Percentiles rank a stretch among this genome's conserved stretches.
Evolutionary conservation across 768 basidiomycete species (phyloP).

Genomic region (Amanita subjunquillea): DNA sequence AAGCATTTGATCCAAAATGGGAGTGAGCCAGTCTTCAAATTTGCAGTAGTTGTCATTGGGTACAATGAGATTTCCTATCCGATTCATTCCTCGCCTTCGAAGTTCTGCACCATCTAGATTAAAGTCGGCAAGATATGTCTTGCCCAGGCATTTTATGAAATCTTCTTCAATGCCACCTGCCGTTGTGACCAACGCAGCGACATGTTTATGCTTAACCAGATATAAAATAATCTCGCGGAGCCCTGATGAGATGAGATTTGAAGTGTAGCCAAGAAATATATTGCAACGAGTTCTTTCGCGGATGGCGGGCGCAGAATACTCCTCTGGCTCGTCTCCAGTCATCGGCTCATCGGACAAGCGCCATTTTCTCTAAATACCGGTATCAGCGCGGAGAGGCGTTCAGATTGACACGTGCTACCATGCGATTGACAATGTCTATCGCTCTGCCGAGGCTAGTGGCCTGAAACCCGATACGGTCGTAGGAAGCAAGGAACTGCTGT

Average conservation of each 20-base stretch:
- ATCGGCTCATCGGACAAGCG: constrained; percentile 80
- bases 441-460: constrained; percentile 88
- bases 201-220: constrained; percentile 88
- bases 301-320: constrained; percentile 44
- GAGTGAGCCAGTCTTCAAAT: constrained; percentile 98
- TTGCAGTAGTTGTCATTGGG: constrained; percentile 99
- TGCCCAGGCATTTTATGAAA: constrained; percentile 97
- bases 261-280: constrained; percentile 96
- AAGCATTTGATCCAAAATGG: constrained; percentile 86
- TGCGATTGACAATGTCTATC: constrained; percentile 84
- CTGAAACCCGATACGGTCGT: constrained; percentile 93
- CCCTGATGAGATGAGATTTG: constrained; percentile 96
- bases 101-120: constrained; percentile 84
- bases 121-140: constrained; percentile 92
- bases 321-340: constrained; percentile 58
- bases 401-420: constrained; percentile 41
- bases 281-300: constrained; percentile 70
- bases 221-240: constrained; percentile 86
- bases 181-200: constrained; percentile 88
- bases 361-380: constrained; percentile 60
- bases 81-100: constrained; percentile 86
- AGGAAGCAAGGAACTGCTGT: constrained; percentile 60
- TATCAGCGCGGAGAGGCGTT: background rate
- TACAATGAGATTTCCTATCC: constrained; percentile 92
- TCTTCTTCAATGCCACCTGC: constrained; percentile 99